Conservation (phyloP, 345 rosid genomes). For the Camelina sativa region DNA sequence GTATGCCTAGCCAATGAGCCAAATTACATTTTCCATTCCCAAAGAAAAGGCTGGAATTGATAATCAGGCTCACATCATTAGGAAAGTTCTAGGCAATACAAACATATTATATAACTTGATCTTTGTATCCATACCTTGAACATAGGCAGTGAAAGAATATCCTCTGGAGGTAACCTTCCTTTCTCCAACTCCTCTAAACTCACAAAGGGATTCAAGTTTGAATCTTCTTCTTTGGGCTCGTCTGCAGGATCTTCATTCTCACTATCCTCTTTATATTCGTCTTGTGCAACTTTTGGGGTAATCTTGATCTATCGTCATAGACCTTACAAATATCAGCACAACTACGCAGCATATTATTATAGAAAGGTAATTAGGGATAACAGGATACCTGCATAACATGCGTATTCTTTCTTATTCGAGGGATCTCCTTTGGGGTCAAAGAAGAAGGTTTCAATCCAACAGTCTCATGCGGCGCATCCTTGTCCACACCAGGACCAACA, state of each 20-base stretch:
- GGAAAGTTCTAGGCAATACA: conserved; percentile 22
- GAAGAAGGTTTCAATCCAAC: conserved; percentile 85
- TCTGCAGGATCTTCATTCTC: conserved; percentile 47
- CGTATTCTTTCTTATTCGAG: conserved; percentile 79
- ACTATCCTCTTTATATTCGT: conserved; percentile 56
- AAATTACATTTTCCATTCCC: not conserved
- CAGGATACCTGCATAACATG: conserved; percentile 71
- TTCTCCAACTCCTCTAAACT: conserved; percentile 67
- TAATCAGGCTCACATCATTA: conserved; percentile 21
- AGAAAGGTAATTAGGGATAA: conserved; percentile 17
- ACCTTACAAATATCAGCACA: conserved; percentile 14
- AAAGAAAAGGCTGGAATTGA: conserved; percentile 20
- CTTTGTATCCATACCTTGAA: conserved; percentile 64
- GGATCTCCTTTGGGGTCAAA: conserved; percentile 88
- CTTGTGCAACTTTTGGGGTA: conserved; percentile 59
- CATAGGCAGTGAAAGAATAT: conserved; percentile 86
- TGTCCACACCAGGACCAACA: conserved; percentile 81
- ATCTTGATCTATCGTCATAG: conserved; percentile 69
- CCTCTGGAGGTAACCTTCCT: conserved; percentile 84
- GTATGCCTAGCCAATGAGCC: conserved; percentile 9
- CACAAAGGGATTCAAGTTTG: conserved; percentile 53
- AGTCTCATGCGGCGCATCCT: conserved; percentile 75
- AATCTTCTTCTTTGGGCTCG: conserved; percentile 49
- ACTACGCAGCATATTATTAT: not conserved
- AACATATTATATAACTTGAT: conserved; percentile 22